phyloP scores from a whole-genome alignment of 1,284 basidiomycete genomes.

The Tylopilus sp. region DNA sequence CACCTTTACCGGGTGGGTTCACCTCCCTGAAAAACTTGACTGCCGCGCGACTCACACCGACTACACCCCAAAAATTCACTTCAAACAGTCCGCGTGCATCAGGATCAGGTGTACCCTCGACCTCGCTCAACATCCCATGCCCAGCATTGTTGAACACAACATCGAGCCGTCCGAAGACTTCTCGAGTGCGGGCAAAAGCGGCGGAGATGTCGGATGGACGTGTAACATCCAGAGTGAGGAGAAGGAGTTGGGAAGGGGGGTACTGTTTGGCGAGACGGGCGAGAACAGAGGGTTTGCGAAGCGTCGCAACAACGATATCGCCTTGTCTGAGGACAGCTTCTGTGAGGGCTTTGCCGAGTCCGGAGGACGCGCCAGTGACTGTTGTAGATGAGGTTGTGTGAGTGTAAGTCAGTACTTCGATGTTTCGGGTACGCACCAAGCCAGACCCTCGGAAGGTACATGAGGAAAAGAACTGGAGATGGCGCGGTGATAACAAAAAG shows the following conservation, averaged over 20 bases:
- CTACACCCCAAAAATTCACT: conserved; percentile 16
- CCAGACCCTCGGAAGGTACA: conserved; percentile 9
- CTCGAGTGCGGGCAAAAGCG: conserved; percentile 12
- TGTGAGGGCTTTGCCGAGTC: conserved; percentile 31
- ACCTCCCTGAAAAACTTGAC: conserved; percentile 20
- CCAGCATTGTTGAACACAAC: conserved; percentile 27
- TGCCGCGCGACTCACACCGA: conserved; percentile 8
- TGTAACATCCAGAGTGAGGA: conserved; percentile 19
- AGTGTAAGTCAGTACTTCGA: neutral
- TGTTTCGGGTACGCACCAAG: conserved; percentile 4
- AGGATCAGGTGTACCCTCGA: conserved; percentile 10
- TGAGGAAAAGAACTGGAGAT: no score
- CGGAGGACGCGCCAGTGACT: conserved; percentile 38
- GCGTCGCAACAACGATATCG: conserved; percentile 35
- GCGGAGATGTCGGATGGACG: conserved; percentile 13
- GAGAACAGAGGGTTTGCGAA: conserved; percentile 29
- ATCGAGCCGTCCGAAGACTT: conserved; percentile 16
- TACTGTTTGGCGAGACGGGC: conserved; percentile 18
- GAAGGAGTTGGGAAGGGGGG: conserved; percentile 10
- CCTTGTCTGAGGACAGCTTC: conserved; percentile 31
- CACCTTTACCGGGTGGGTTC: conserved; percentile 13
- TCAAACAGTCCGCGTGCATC: conserved; percentile 16
- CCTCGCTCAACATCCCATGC: conserved; percentile 5
- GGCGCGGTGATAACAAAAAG: no score
- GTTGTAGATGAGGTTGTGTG: neutral